Evolutionary conservation across 2,329 filamentous ascomycete genomes (phyloP), one percentile per base, ranked within the genome.

Genomic region (Torrubiellomyces zombiae): DNA sequence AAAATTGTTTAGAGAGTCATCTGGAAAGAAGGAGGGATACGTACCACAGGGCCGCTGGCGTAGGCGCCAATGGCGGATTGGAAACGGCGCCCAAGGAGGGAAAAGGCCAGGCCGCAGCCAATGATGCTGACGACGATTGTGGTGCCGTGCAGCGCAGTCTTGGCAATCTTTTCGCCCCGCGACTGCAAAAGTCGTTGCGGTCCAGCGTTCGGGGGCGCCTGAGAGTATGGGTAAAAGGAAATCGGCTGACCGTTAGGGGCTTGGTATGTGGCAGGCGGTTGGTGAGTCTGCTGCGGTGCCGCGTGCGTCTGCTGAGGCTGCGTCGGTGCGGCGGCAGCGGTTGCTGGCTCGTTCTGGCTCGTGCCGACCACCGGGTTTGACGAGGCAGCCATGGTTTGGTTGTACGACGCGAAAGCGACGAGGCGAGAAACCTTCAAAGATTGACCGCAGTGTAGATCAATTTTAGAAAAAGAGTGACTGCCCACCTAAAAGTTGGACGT

Each of bases 91-190:
- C 2, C 25, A 4, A 27, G 25, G 14, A 49, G 23, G 2, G 38
- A 37, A 15, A 47, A 33, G 22, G 37, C 37, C 9, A 51, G 24
- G n/a, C 29, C 44, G 5, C 49, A 29, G 25, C 34, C 38, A 21
- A 41, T 26, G 26, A 45, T 33, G 30, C 39, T 34, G 19, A 37
- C 30, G 28, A 45, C 15, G 11, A 53, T 29, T 16, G 36, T 23
- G 12, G 35, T 4, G 8, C 25, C 32, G 14, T 51, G 48, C 9
- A 55, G 31, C 5, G 30, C 35, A 16, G 44, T 24, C 36, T 50
- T 53, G 26, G 39, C 34, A 7, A 38, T 32, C 9, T 11, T 24
- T n/a, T 4, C 9, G 15, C 10, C 14, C 15, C 14, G 16, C 8
- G 32, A 23, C 15, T 26, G 26, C 12, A 33, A 30, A 16, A 30